A percentile compares a stretch with the other conserved stretches of the same genome.
These are phyloP conservation scores for Colletotrichum navitas DNA, from an alignment of 2,329 filamentous ascomycete genomes.

Conservation along the genomic window DNA sequence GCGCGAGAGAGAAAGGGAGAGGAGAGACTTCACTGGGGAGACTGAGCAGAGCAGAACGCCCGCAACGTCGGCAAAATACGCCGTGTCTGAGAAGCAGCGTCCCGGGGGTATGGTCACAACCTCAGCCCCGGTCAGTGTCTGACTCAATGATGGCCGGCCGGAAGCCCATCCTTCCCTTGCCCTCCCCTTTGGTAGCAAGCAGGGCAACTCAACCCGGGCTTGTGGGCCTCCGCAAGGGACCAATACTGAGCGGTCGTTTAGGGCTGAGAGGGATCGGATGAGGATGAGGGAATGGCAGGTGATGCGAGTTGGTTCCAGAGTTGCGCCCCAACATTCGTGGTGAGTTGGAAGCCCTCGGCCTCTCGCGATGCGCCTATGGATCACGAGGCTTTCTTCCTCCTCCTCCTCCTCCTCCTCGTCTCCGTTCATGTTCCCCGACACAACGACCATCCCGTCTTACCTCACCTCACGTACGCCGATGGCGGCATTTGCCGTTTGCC, in stretches of 20 bases:
- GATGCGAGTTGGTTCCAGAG: neutral
- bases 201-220: neutral
- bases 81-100: neutral
- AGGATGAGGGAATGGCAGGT: neutral
- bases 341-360: neutral
- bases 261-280: slow-evolving; percentile 2
- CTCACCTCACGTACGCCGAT: neutral
- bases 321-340: neutral
- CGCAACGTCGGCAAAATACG: neutral
- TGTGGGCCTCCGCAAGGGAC: neutral
- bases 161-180: neutral
- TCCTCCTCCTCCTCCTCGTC: neutral
- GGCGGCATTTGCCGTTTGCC: neutral
- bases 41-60: neutral
- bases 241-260: neutral
- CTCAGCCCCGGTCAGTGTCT: neutral
- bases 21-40: neutral
- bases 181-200: neutral
- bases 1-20: neutral
- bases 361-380: neutral
- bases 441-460: neutral
- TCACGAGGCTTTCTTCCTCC: neutral
- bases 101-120: slow-evolving; percentile 6
- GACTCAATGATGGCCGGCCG: slow-evolving; percentile 1
- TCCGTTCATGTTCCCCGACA: neutral